Evolutionary conservation across 257 asterid species (phyloP).

Genomic region (Orobanche coerulescens): DNA sequence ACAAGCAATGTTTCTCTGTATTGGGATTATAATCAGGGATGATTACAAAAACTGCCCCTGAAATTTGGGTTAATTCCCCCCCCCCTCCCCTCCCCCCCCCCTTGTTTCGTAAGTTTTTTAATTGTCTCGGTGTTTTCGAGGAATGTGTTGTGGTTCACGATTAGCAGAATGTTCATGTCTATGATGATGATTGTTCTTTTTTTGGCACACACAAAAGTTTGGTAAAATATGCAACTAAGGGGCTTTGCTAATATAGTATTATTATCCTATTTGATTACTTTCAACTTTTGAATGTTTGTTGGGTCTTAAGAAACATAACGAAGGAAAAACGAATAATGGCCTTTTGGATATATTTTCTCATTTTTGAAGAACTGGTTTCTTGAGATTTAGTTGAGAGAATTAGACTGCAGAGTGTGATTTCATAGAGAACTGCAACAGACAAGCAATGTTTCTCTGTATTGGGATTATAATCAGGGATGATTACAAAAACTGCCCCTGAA

Average conservation of each 20-base stretch:
- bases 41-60: no score
- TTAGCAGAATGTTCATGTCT: background rate
- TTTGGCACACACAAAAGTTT: background rate
- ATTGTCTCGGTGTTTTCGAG: background rate
- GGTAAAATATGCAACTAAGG: background rate
- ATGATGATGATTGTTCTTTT: background rate
- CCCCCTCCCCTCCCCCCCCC: no score
- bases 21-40: background rate
- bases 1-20: background rate
- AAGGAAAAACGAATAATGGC: background rate
- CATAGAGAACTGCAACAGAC: no score
- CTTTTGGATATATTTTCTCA: background rate
- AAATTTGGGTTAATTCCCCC: no score
- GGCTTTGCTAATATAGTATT: background rate
- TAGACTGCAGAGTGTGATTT: background rate
- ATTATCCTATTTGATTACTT: conserved; percentile 11
- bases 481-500: no score
- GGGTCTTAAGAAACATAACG: background rate
- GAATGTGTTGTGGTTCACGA: background rate
- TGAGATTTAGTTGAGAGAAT: background rate
- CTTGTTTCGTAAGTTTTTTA: background rate
- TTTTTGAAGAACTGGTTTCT: background rate
- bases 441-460: background rate
- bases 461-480: background rate
- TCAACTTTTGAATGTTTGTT: conserved; percentile 8